phyloP scores from a whole-genome alignment of 2,329 filamentous ascomycete species.

The Grosmannia penicillata region DNA sequence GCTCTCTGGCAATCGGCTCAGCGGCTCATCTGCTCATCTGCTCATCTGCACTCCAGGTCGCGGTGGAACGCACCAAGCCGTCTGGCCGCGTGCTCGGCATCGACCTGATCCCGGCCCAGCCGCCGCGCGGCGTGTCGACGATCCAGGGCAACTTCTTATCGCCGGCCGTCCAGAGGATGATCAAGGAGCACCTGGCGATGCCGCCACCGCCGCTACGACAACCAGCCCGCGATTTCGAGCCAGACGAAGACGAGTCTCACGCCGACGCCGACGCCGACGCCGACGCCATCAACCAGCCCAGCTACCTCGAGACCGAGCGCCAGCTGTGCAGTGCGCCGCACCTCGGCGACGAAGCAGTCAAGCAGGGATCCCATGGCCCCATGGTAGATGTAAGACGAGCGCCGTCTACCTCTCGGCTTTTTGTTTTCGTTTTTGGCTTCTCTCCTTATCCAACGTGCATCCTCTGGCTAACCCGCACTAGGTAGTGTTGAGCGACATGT shows the following conservation, averaged over 20 bases:
- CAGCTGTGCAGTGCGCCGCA: conserved; percentile 18
- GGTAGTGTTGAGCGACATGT: conserved; percentile 98
- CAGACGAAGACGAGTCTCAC: conserved; percentile 11
- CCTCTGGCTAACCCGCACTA: conserved; percentile 13
- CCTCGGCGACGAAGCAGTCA: conserved; percentile 15
- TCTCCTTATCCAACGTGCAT: not conserved
- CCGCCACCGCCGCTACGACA: not conserved
- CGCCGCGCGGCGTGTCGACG: conserved; percentile 79
- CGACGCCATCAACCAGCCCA: conserved; percentile 27
- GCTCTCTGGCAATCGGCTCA: no score
- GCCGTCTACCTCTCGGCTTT: no score
- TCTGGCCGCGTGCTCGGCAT: conserved; percentile 75
- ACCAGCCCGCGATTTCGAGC: not conserved
- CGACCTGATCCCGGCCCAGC: conserved; percentile 84
- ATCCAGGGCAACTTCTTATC: conserved; percentile 92
- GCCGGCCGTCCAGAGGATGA: conserved; percentile 55
- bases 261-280: conserved; percentile 5
- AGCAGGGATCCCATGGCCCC: conserved; percentile 28
- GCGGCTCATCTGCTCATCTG: no score
- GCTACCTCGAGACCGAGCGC: conserved; percentile 54
- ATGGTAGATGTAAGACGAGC: conserved; percentile 70
- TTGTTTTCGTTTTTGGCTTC: not conserved
- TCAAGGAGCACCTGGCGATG: conserved; percentile 57
- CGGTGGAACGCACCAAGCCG: conserved; percentile 61
- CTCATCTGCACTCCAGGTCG: conserved; percentile 42